These are phyloP conservation scores for Rhizopogon vinicolor DNA, from an alignment of 768 basidiomycete genomes.

Conservation along the genomic window DNA sequence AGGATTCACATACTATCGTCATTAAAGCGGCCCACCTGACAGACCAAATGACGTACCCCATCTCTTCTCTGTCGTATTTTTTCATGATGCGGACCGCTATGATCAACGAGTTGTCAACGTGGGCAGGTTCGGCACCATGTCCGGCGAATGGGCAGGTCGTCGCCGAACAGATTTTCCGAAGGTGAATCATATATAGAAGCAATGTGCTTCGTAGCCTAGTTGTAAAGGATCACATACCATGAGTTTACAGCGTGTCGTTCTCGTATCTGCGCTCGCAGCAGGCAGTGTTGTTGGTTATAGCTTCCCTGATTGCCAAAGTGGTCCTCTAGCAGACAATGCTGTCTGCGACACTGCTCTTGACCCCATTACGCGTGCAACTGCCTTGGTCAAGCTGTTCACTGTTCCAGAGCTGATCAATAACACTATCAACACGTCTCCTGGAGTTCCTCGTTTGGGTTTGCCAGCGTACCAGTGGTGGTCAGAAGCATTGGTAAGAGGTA, in stretches of 20 bases:
- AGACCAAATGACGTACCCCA: neutral
- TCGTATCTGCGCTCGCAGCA: conserved; percentile 1
- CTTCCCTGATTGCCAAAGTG: conserved; percentile 47
- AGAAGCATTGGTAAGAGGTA: conserved; percentile 44
- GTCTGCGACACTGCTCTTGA: conserved; percentile 46
- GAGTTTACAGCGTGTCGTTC: neutral
- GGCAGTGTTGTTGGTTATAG: conserved; percentile 18
- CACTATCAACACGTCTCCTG: conserved; percentile 44
- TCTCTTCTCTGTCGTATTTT: neutral
- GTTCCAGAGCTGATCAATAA: conserved; percentile 47
- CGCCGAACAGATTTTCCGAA: neutral
- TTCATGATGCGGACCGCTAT: neutral
- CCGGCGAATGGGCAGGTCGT: neutral
- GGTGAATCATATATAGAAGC: neutral
- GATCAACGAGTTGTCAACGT: neutral
- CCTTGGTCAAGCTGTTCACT: conserved; percentile 45
- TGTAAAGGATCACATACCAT: neutral
- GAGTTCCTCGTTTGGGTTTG: conserved; percentile 51
- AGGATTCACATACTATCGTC: neutral
- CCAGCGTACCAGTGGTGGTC: conserved; percentile 60
- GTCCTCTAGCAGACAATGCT: conserved; percentile 38
- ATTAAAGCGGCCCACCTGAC: neutral
- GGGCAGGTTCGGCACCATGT: too few relatives aligned
- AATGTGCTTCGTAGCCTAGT: neutral
- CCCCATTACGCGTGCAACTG: conserved; percentile 42